These are phyloP conservation scores for Amylocarpus encephaloides DNA, from an alignment of 2,329 filamentous ascomycete genomes.

Conservation along the genomic window DNA sequence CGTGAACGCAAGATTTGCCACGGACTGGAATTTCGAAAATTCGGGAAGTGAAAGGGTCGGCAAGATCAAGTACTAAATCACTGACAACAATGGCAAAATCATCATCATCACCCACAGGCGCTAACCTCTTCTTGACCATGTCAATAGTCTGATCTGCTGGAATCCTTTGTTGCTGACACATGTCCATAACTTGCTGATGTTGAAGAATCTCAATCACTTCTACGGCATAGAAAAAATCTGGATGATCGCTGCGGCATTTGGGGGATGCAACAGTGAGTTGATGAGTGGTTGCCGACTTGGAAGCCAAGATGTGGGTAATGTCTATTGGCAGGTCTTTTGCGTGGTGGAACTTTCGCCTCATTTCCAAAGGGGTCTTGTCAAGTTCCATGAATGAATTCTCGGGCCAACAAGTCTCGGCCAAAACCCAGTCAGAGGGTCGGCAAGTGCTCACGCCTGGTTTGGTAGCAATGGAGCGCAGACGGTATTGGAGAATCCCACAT, in stretches of 20 bases:
- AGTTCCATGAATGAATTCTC: conserved; percentile 60
- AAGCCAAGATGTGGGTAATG: conserved; percentile 47
- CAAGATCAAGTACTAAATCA: conserved; percentile 54
- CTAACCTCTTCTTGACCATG: conserved; percentile 50
- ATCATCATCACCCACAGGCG: conserved; percentile 46
- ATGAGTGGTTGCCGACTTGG: conserved; percentile 11
- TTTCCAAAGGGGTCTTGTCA: conserved; percentile 52
- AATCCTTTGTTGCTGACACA: conserved; percentile 36
- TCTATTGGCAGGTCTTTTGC: conserved; percentile 72
- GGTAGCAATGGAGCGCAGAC: conserved; percentile 58
- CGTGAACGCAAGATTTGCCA: conserved; percentile 62
- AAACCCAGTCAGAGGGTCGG: conserved; percentile 48
- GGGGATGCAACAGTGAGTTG: conserved; percentile 21
- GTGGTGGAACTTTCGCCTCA: conserved; percentile 64
- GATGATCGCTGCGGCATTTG: conserved; percentile 25
- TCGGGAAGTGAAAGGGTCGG: conserved; percentile 58
- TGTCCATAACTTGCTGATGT: conserved; percentile 38
- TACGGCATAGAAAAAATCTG: conserved; percentile 58
- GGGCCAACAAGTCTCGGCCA: conserved; percentile 64
- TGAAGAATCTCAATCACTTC: conserved; percentile 58
- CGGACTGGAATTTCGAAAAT: conserved; percentile 69
- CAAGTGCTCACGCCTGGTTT: conserved; percentile 30
- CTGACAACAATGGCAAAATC: conserved; percentile 55
- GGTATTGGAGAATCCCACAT: conserved; percentile 54
- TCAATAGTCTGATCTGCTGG: conserved; percentile 44